Conservation (phyloP, 768 basidiomycete genomes). For the Kwoniella europaea region DNA sequence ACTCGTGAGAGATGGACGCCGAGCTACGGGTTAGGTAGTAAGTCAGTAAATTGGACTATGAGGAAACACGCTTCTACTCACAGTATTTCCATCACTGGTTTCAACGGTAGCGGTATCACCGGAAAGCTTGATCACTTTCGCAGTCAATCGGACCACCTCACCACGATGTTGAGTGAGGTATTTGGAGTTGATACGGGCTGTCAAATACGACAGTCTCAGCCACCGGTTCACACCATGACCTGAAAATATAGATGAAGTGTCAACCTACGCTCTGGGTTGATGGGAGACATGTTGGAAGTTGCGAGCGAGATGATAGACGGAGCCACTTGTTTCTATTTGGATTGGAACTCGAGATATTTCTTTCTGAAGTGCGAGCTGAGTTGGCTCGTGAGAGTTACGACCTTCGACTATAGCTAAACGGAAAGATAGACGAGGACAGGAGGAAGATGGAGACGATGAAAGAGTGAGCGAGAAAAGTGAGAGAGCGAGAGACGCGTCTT, state of each 20-base stretch:
- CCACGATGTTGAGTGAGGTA: conserved; percentile 65
- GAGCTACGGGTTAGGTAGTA: conserved; percentile 30
- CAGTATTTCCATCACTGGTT: conserved; percentile 71
- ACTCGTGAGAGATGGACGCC: conserved; percentile 44
- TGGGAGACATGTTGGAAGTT: conserved; percentile 32
- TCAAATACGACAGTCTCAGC: background rate
- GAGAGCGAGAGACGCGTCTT: background rate
- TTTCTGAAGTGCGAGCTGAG: background rate
- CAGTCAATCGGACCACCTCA: conserved; percentile 67
- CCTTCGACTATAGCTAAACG: too few species aligned
- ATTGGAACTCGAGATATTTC: background rate
- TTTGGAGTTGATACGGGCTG: conserved; percentile 69
- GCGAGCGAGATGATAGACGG: background rate
- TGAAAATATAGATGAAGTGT: too few species aligned
- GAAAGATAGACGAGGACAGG: background rate
- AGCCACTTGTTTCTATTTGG: background rate
- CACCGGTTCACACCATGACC: too few species aligned
- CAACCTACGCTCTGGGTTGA: conserved; percentile 46
- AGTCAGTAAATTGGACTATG: background rate
- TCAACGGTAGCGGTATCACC: conserved; percentile 66
- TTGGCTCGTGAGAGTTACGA: too few species aligned
- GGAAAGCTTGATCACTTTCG: conserved; percentile 67
- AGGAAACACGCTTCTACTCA: conserved; percentile 22
- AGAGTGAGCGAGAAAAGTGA: background rate
- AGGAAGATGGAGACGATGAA: background rate